phyloP scores from a whole-genome alignment of 1,139 yeast genomes.

The Hyphopichia khmerensis region DNA sequence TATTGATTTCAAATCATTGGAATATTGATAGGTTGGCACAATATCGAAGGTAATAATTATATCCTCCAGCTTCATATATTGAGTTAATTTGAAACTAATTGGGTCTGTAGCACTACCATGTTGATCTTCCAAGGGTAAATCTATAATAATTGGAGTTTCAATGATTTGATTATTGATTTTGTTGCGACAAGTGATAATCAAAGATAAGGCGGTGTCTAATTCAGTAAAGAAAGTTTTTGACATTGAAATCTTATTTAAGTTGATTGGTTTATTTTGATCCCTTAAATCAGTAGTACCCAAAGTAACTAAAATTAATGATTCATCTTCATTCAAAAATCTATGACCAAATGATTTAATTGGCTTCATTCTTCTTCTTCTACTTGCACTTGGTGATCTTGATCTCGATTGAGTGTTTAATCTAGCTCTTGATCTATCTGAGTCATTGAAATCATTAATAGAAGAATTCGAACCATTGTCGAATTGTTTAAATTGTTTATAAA shows the following conservation, averaged over 20 bases:
- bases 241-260: constrained; percentile 70
- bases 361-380: constrained; percentile 27
- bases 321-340: constrained; percentile 61
- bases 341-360: constrained; percentile 88
- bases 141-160: constrained; percentile 70
- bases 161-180: constrained; percentile 40
- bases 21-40: constrained; percentile 79
- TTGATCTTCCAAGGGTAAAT: constrained; percentile 81
- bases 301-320: constrained; percentile 71
- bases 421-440: neutral
- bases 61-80: constrained; percentile 49
- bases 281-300: constrained; percentile 85
- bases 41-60: constrained; percentile 77
- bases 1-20: constrained; percentile 12
- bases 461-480: constrained; percentile 20
- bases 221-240: constrained; percentile 78
- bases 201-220: constrained; percentile 82
- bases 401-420: constrained; percentile 12
- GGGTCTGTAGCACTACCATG: constrained; percentile 82
- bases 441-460: constrained; percentile 7
- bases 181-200: constrained; percentile 62
- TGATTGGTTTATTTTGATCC: constrained; percentile 58
- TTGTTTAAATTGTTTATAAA: constrained; percentile 40
- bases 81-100: constrained; percentile 65
- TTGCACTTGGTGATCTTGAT: constrained; percentile 28